Percentiles rank a stretch among this genome's conserved stretches.
Evolutionary conservation across 1,284 basidiomycete species (phyloP).

Genomic region (Boletus albobrunnescens): DNA sequence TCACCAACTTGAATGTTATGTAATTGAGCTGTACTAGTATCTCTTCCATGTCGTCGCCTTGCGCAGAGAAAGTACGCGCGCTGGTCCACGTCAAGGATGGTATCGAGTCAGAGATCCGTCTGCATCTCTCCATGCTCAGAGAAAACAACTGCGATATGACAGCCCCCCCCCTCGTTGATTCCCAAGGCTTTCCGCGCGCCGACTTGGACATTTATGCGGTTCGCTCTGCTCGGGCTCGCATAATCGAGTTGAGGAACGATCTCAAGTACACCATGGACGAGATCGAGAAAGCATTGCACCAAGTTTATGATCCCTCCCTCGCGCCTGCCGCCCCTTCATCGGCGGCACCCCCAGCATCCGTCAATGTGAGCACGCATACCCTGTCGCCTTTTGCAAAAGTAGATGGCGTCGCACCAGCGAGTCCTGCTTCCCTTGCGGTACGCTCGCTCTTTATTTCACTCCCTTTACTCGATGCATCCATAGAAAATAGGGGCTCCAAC

Average conservation of each 20-base stretch:
- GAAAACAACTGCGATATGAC: conserved; percentile 57
- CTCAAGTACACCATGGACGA: conserved; percentile 59
- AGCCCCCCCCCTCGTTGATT: conserved; percentile 74
- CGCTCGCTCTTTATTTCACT: conserved; percentile 26
- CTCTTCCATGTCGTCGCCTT: conserved; percentile 39
- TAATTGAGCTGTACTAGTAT: conserved; percentile 34
- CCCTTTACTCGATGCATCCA: background rate
- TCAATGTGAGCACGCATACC: conserved; percentile 2
- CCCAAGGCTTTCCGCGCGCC: conserved; percentile 80
- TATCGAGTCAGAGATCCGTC: conserved; percentile 61
- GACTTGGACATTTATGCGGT: conserved; percentile 84
- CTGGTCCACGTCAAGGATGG: conserved; percentile 60
- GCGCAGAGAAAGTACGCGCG: conserved; percentile 47
- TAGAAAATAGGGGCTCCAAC: conserved; percentile 55
- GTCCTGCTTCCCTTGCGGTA: conserved; percentile 78
- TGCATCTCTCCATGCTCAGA: conserved; percentile 58
- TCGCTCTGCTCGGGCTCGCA: conserved; percentile 65
- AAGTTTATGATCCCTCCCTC: conserved; percentile 54
- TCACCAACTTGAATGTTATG: too few species aligned
- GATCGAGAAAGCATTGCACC: conserved; percentile 64
- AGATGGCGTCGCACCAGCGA: conserved; percentile 69
- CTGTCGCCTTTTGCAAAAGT: conserved; percentile 68
- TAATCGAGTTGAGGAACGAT: conserved; percentile 79
- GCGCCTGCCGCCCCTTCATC: conserved; percentile 7
- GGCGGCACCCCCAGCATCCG: background rate